Evolutionary conservation across 441 rosid genomes (phyloP).

Genomic region (Macaranga tanarius): DNA sequence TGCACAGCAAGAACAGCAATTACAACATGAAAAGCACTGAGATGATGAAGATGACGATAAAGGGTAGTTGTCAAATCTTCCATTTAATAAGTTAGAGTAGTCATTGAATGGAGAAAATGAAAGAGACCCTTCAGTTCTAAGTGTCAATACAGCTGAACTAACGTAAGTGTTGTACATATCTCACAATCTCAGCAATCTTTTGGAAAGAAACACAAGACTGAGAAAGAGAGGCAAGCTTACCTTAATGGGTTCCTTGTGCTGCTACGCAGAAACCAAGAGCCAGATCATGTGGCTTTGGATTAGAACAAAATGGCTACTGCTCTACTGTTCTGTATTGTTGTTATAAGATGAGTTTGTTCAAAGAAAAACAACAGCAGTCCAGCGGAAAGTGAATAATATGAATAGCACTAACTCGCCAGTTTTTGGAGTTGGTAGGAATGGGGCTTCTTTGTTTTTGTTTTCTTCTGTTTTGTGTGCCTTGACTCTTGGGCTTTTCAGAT

Average conservation of each 20-base stretch:
- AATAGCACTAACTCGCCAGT: not conserved
- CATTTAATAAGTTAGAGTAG: slow-evolving; percentile 42
- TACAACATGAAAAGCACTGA: slow-evolving; percentile 32
- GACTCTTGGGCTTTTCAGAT: not conserved
- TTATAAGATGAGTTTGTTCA: no score
- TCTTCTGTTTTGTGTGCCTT: not conserved
- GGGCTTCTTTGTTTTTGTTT: not conserved
- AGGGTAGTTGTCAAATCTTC: slow-evolving; percentile 47
- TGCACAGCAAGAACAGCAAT: slow-evolving; percentile 36
- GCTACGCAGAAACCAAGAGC: slow-evolving; percentile 21
- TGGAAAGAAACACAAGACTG: not conserved
- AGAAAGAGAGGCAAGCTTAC: slow-evolving; percentile 26
- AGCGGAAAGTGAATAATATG: not conserved
- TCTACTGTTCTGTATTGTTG: no score
- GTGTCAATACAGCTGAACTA: slow-evolving; percentile 46
- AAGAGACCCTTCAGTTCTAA: slow-evolving; percentile 45
- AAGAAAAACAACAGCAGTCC: no score
- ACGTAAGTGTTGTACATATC: slow-evolving; percentile 50
- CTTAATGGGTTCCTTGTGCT: slow-evolving; percentile 21
- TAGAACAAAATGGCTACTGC: not conserved
- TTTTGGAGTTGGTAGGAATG: not conserved
- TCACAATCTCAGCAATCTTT: not conserved
- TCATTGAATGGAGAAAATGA: slow-evolving; percentile 48
- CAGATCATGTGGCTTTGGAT: slow-evolving; percentile 16
- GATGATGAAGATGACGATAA: slow-evolving; percentile 25